phyloP scores from a whole-genome alignment of 257 asterid genomes.

The Solanum bukasovii region DNA sequence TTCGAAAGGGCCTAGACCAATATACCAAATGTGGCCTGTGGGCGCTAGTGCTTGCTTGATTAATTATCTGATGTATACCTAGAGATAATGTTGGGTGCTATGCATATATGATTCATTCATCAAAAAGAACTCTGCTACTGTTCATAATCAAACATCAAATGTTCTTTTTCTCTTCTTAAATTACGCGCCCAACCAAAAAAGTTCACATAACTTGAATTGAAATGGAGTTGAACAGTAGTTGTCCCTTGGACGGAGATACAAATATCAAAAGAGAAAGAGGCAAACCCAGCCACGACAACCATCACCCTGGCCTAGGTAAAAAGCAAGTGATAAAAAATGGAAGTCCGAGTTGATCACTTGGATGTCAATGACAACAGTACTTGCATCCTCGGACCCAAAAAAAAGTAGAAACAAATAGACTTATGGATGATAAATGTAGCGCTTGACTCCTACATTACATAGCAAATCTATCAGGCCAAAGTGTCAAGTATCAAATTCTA shows the following conservation, averaged over 20 bases:
- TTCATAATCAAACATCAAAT: neutral
- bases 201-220: neutral
- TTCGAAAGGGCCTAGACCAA: too few relatives aligned
- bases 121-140: too few relatives aligned
- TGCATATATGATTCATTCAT: too few relatives aligned
- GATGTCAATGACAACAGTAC: neutral
- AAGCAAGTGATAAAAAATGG: neutral
- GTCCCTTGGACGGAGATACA: neutral
- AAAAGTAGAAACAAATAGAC: neutral
- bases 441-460: neutral
- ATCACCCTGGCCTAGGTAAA: neutral
- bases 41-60: too few relatives aligned
- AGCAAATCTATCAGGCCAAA: neutral
- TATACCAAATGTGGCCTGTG: too few relatives aligned
- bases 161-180: neutral
- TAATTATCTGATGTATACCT: too few relatives aligned
- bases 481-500: neutral
- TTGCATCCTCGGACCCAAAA: neutral
- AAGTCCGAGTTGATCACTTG: too few relatives aligned
- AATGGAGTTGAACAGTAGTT: neutral
- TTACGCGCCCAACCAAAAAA: neutral
- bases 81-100: too few relatives aligned
- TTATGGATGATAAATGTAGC: neutral
- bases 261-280: neutral
- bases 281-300: neutral